These are phyloP conservation scores for Rhizoclosmatium globosum DNA, from an alignment of 192 early-diverging fungal species.

Conservation along the genomic window DNA sequence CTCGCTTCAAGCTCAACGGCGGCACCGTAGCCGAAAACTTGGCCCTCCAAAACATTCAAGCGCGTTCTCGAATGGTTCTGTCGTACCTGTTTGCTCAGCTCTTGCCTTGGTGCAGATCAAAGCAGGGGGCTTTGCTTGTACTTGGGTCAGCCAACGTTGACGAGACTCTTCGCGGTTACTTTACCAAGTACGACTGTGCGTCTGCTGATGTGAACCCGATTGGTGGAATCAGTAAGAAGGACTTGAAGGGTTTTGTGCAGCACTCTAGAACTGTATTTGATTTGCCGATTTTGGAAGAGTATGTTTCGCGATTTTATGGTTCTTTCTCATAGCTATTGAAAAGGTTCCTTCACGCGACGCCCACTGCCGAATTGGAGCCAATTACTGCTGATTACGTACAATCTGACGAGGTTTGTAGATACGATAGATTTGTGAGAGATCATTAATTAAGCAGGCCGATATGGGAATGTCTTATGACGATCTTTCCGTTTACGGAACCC, in stretches of 20 bases:
- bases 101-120: conserved; percentile 85
- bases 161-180: conserved; percentile 94
- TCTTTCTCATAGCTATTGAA: not conserved
- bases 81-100: conserved; percentile 96
- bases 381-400: conserved; percentile 84
- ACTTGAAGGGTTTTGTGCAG: conserved; percentile 84
- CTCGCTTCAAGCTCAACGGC: conserved; percentile 84
- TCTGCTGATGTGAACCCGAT: conserved; percentile 98
- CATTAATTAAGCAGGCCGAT: conserved; percentile 66
- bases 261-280: conserved; percentile 69
- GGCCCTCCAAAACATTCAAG: conserved; percentile 97
- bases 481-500: conserved; percentile 86
- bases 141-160: conserved; percentile 98
- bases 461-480: conserved; percentile 99
- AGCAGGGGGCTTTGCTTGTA: conserved; percentile 80
- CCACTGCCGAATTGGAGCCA: conserved; percentile 96
- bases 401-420: conserved; percentile 76
- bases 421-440: not conserved
- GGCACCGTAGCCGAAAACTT: conserved; percentile 88
- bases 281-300: conserved; percentile 73
- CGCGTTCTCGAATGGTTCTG: conserved; percentile 93
- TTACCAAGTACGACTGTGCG: conserved; percentile 99
- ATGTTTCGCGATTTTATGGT: conserved; percentile 33
- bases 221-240: conserved; percentile 90
- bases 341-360: conserved; percentile 81